A percentile compares a stretch with the other conserved stretches of the same genome.
Conservation (phyloP, 192 early-diverging fungal genomes). For the Umbelopsis ramanniana region DNA sequence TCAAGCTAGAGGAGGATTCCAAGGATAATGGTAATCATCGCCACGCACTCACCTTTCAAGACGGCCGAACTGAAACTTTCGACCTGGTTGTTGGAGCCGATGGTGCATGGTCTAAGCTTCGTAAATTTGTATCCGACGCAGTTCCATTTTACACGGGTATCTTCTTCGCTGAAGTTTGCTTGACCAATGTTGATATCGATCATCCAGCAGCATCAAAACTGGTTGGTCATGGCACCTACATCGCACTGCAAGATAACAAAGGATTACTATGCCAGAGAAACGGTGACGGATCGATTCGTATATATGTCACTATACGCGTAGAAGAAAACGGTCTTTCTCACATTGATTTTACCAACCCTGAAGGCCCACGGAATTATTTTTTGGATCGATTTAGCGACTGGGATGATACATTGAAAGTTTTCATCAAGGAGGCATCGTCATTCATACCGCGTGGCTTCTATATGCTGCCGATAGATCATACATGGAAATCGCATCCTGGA, state of each 20-base stretch:
- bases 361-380: constrained; percentile 4
- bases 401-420: constrained; percentile 13
- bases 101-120: constrained; percentile 59
- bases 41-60: constrained; percentile 26
- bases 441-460: constrained; percentile 38
- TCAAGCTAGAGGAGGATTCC: constrained; percentile 11
- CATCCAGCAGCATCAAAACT: constrained; percentile 32
- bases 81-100: constrained; percentile 59
- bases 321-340: constrained; percentile 33
- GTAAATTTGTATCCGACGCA: constrained; percentile 37
- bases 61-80: constrained; percentile 27
- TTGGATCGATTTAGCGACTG: constrained; percentile 34
- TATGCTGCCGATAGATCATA: constrained; percentile 33
- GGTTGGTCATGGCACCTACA: constrained; percentile 46
- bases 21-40: constrained; percentile 1
- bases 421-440: constrained; percentile 14
- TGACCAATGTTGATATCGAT: constrained; percentile 40
- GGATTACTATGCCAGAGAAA: constrained; percentile 45
- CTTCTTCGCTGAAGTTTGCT: constrained; percentile 44
- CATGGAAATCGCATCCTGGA: constrained; percentile 34
- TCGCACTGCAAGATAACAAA: constrained; percentile 35
- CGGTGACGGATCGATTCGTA: constrained; percentile 34
- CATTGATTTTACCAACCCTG: constrained; percentile 25
- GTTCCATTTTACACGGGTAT: constrained; percentile 50
- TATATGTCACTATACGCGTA: constrained; percentile 40